These are phyloP conservation scores for Adansonia gregorii DNA, from an alignment of 441 rosid genomes.

Conservation along the genomic window DNA sequence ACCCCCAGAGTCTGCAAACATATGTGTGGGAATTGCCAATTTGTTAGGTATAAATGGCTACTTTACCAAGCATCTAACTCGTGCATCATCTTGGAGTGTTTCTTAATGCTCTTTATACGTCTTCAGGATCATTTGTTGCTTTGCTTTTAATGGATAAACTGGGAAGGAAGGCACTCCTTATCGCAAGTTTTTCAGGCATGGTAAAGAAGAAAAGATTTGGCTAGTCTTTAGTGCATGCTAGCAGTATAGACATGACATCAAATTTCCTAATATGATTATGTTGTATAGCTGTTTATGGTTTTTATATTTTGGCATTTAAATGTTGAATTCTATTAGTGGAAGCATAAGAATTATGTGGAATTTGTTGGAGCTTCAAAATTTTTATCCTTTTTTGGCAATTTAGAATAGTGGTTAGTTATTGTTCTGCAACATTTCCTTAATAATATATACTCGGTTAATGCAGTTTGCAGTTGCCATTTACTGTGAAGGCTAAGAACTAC, in stretches of 20 bases:
- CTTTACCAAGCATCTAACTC: conserved; percentile 24
- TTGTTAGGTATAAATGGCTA: conserved; percentile 51
- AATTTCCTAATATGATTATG: conserved; percentile 8
- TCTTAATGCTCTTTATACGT: conserved; percentile 24
- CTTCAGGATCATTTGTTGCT: conserved; percentile 63
- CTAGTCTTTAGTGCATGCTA: conserved; percentile 12
- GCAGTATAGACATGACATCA: background rate
- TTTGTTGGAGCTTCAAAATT: conserved; percentile 10
- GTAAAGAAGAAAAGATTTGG: conserved; percentile 37
- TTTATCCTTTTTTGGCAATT: background rate
- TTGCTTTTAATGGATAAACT: conserved; percentile 73
- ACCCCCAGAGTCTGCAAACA: conserved; percentile 69
- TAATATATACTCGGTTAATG: background rate
- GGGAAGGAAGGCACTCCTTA: conserved; percentile 68
- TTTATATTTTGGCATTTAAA: conserved; percentile 14
- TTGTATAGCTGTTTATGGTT: conserved; percentile 14
- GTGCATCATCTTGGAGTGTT: conserved; percentile 9
- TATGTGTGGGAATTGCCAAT: conserved; percentile 69
- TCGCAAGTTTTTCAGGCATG: conserved; percentile 75
- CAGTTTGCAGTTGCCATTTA: background rate
- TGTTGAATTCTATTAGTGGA: conserved; percentile 8
- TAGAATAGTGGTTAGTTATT: background rate
- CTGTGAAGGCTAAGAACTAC: background rate
- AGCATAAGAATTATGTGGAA: background rate
- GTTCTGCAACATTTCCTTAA: background rate